Evolutionary conservation across 2,329 filamentous ascomycete genomes (phyloP), one percentile per base, ranked within the genome.

Genomic region (Fusarium avenaceum): DNA sequence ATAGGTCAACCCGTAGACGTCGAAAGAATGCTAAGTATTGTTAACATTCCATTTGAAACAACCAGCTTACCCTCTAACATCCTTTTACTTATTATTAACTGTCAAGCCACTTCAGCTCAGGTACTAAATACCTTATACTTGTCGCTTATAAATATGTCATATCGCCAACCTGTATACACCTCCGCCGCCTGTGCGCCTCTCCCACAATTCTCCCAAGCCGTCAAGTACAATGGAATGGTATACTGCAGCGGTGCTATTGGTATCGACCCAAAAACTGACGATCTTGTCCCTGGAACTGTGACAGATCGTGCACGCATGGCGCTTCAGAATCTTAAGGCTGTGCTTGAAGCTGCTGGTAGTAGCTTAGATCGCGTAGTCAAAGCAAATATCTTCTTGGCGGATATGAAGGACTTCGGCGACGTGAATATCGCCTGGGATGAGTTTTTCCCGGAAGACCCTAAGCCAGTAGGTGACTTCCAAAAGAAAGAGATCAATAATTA

Each of bases 381-480:
- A 2, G 24, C 24, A 24, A 24, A 24, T 8, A 24, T 24, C 24
- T 24, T 24, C 7, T 24, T 24, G 24, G 24, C 2, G 6, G 24
- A 24, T 1, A 24, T 24, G 24, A 24, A 24, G 24, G 24, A 63
- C 7, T 64, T 63, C 1, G 46, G 4, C 1, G 45, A 44, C 2
- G 14, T 64, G 4, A 64, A 64, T 9, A 7, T 15, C 17, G 58
- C 46, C 5, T 64, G 51, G 58, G 61, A 57, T 28, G 51, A 64
- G 13, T 44, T 52, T 7, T 64, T 51, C 1, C 51, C 61, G 0
- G 6, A 8, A 1, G 26, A 57, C 0, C 61, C 51, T 0, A 64
- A 63, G 13, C 46, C 61, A 17, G 61, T 57, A 2, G 51, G 57
- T 40, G 8, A 24, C 24, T 24, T 24, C 24, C 8, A 3, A 2